These are phyloP conservation scores for Xylaria venustula DNA, from an alignment of 495 filamentous ascomycete species.

Conservation along the genomic window DNA sequence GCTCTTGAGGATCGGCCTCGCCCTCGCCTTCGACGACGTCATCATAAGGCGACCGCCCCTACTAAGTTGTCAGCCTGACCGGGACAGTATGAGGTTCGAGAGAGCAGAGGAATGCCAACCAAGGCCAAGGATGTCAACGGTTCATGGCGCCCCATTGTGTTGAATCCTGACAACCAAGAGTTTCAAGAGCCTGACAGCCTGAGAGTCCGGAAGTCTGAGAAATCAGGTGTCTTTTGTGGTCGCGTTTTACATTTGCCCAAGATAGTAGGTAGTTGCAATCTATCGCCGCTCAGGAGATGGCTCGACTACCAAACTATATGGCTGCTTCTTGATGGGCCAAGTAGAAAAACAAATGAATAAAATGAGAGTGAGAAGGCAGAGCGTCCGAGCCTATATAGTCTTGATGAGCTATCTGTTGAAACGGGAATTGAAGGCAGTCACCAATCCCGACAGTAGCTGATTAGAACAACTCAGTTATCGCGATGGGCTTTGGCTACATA, in stretches of 20 bases:
- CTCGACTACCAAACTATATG: not conserved
- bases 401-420: no score
- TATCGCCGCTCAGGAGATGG: not conserved
- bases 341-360: no score
- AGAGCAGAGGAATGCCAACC: constrained; percentile 32
- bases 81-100: not conserved
- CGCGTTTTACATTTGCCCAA: not conserved
- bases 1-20: constrained; percentile 46
- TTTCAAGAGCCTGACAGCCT: no score
- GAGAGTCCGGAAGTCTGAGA: not conserved
- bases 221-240: not conserved
- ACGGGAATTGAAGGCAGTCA: no score
- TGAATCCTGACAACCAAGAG: not conserved
- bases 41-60: constrained; percentile 75
- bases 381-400: no score
- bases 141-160: constrained; percentile 47
- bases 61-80: constrained; percentile 9
- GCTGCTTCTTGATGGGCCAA: not conserved
- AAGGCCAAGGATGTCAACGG: constrained; percentile 51
- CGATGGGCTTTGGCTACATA: no score
- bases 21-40: constrained; percentile 50
- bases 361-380: not conserved
- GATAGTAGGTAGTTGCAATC: not conserved
- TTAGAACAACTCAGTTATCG: no score
- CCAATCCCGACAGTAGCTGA: no score